Percentiles rank a stretch among this genome's conserved stretches.
Conservation (phyloP, 805 yeast species). For the Sugiyamaella chiloensis region DNA sequence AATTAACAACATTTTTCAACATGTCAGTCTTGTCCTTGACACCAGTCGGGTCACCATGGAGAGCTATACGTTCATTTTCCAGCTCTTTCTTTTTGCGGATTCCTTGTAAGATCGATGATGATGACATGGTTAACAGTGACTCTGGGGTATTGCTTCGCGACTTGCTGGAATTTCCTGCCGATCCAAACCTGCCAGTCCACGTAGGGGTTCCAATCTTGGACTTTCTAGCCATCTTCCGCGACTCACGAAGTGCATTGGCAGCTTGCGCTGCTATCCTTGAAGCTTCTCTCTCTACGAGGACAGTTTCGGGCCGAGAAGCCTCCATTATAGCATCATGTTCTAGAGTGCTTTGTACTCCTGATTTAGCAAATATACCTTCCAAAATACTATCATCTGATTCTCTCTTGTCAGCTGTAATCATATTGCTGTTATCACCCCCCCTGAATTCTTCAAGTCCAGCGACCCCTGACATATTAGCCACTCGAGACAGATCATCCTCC, state of each 20-base stretch:
- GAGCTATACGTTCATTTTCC: conserved; percentile 25
- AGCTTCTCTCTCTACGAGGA: conserved; percentile 63
- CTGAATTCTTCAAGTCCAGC: conserved; percentile 64
- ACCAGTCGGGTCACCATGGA: conserved; percentile 1
- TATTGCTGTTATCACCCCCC: conserved; percentile 34
- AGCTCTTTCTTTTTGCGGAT: conserved; percentile 44
- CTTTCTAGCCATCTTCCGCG: conserved; percentile 50
- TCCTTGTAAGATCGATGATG: conserved; percentile 48
- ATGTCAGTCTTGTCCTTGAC: conserved; percentile 22
- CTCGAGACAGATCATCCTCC: conserved; percentile 65
- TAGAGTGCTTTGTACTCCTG: conserved; percentile 69
- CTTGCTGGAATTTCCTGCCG: conserved; percentile 51
- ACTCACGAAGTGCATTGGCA: conserved; percentile 51
- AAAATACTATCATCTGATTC: conserved; percentile 56
- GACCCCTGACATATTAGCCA: conserved; percentile 67
- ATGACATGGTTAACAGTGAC: conserved; percentile 26
- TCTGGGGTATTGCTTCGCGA: background rate
- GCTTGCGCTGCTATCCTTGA: conserved; percentile 60
- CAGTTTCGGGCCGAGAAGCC: conserved; percentile 49
- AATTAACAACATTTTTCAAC: conserved; percentile 41
- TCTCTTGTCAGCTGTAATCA: conserved; percentile 18
- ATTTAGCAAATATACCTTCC: conserved; percentile 67
- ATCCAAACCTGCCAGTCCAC: conserved; percentile 92
- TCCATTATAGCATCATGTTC: conserved; percentile 77
- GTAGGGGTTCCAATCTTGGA: conserved; percentile 78